These are phyloP conservation scores for Byssoonygena ceratinophila DNA, from an alignment of 2,329 filamentous ascomycete species.

Conservation along the genomic window DNA sequence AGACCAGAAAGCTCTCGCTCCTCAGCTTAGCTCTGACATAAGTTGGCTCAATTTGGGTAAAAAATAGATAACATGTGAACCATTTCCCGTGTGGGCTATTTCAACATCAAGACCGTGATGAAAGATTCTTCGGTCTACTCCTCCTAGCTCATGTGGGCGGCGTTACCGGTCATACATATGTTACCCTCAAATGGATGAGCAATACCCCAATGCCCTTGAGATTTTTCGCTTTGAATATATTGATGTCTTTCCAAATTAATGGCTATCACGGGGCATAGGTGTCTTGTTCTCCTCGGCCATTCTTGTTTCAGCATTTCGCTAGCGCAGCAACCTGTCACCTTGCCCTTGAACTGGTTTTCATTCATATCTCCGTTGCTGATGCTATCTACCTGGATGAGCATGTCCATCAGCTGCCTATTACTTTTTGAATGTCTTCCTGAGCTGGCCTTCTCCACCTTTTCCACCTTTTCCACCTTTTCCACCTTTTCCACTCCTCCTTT, in stretches of 20 bases:
- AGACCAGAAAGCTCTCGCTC: background rate
- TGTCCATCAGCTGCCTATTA: background rate
- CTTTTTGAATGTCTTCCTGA: background rate
- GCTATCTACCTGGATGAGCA: background rate
- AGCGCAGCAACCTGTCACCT: background rate
- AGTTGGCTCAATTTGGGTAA: conserved; percentile 34
- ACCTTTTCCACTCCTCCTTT: background rate
- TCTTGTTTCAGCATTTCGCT: background rate
- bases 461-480: background rate
- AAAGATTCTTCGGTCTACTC: too few species aligned
- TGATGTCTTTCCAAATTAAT: background rate
- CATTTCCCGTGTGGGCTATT: background rate
- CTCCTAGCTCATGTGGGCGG: too few species aligned
- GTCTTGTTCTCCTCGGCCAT: background rate
- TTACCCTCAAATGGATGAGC: too few species aligned
- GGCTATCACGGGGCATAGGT: background rate
- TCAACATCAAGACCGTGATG: too few species aligned
- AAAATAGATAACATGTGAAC: background rate
- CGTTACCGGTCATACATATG: too few species aligned
- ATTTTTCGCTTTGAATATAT: background rate
- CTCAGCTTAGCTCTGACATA: conserved; percentile 31
- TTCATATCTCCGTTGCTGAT: background rate
- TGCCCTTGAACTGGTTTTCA: background rate
- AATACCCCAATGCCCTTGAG: background rate
- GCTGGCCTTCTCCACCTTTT: background rate